Evolutionary conservation across 163 green algal genomes (phyloP), one percentile per base, ranked within the genome.

Genomic region (Scenedesmus sp.): DNA sequence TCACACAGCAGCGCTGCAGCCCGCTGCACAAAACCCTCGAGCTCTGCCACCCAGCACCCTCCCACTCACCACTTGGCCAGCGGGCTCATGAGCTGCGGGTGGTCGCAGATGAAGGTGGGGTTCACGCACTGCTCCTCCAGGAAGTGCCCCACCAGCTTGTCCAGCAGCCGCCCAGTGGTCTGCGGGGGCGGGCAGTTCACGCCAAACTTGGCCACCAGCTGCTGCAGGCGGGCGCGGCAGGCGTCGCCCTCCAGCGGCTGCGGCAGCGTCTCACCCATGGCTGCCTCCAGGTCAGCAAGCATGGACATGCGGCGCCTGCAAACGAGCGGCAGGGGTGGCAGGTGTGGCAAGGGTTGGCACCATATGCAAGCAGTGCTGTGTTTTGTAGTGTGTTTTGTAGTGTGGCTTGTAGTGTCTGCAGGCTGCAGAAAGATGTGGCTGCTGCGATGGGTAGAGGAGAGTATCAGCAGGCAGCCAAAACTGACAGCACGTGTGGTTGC

Each of bases 91-190:
- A 99, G 96, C 95, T 99, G 97, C 46, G 98, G 98, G 95, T 99
- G 98, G 95, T 99, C 98, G 87, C 96, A 99, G 95, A 99, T 99
- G 96, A 99, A 99, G 79, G 97, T 97, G 16, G 98, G 98, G 95
- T 99, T 99, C 59, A 98, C 88, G 94, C 97, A 99, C 95, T 98
- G 95, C 93, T 96, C 95, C 95, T 99, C 98, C 66, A 99, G 93
- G 94, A 98, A 99, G 91, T 99, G 97, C 3, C 98, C 98, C 12
- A 99, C 98, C 86, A 99, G 96, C 95, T 99, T 99, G 94, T 99
- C 98, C 88, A 99, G 95, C 94, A 99, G 95, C 77, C 98, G 95
- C 16, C 97, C 97, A 15, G 98, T 98, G 55, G 97, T 99, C 59
- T 97, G 96, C 76, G 98, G 98, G 18, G 97, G 94, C 56, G 96